A percentile compares a stretch with the other conserved stretches of the same genome.
Conservation (phyloP, 352 stramenopile genomes). For the Peronospora belbahrii region DNA sequence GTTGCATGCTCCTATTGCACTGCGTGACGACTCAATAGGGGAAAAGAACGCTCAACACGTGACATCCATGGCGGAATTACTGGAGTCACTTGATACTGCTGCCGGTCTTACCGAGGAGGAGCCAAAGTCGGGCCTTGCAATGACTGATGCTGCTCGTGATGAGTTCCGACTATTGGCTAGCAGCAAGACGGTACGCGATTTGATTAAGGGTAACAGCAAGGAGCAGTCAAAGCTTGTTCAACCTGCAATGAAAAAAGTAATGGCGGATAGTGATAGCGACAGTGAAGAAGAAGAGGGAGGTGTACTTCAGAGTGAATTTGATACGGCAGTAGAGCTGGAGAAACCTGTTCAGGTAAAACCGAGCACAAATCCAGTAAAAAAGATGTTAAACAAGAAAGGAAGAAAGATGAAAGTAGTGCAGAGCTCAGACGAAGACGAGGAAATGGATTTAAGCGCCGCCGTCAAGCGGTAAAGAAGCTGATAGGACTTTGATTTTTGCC, state of each 20-base stretch:
- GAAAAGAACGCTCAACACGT: conserved; percentile 46
- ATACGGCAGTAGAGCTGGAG: conserved; percentile 4
- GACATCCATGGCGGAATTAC: conserved; percentile 63
- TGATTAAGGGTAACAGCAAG: conserved; percentile 30
- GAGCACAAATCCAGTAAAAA: conserved; percentile 9
- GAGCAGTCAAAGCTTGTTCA: conserved; percentile 8
- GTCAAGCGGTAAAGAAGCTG: conserved; percentile 62
- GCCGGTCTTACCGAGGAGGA: conserved; percentile 27
- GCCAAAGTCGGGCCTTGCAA: conserved; percentile 10
- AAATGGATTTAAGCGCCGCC: conserved; percentile 59
- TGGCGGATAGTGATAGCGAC: conserved; percentile 41
- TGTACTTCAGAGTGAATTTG: conserved; percentile 73
- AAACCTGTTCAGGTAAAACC: conserved; percentile 12
- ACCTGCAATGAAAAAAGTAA: conserved; percentile 15
- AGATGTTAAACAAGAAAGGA: conserved; percentile 25
- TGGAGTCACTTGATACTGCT: conserved; percentile 64
- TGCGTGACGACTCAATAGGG: conserved; percentile 52
- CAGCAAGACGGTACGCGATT: conserved; percentile 35
- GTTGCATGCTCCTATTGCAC: conserved; percentile 66
- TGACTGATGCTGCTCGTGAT: conserved; percentile 29
- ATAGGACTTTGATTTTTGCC: conserved; percentile 16
- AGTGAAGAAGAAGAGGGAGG: conserved; percentile 63
- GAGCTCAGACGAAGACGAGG: conserved; percentile 45
- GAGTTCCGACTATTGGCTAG: conserved; percentile 61
- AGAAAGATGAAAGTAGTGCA: conserved; percentile 33